Evolutionary conservation across 108 stramenopile species (phyloP).

Genomic region (Cyclotella baltica): DNA sequence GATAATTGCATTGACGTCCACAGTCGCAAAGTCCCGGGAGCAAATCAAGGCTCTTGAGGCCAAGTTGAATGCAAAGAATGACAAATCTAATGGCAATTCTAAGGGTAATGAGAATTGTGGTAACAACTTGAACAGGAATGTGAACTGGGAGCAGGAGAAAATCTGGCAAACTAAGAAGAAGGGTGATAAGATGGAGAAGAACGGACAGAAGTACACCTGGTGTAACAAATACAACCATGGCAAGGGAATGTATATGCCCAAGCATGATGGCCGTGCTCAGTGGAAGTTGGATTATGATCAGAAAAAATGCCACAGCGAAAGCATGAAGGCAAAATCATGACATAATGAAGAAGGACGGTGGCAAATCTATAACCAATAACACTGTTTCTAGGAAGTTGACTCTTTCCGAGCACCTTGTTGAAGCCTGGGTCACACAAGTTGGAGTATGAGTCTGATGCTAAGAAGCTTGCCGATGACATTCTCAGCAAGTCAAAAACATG

Average conservation of each 20-base stretch:
- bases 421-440: neutral
- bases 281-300: constrained; percentile 5
- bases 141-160: neutral
- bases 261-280: constrained; percentile 7
- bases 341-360: neutral
- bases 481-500: neutral
- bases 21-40: neutral
- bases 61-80: too few species aligned
- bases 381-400: neutral
- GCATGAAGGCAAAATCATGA: neutral
- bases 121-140: neutral
- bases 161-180: neutral
- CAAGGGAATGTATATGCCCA: constrained; percentile 18
- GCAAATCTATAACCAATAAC: neutral
- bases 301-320: neutral
- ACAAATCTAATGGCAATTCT: too few species aligned
- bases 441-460: neutral
- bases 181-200: neutral
- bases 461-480: neutral
- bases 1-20: constrained; percentile 12
- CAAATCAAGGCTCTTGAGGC: neutral
- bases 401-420: neutral
- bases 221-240: constrained; percentile 9
- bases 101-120: neutral
- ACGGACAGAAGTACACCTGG: neutral